Evolutionary conservation across 768 basidiomycete species (phyloP), one percentile per base, ranked within the genome.

Genomic region (Termitomyces sp.): DNA sequence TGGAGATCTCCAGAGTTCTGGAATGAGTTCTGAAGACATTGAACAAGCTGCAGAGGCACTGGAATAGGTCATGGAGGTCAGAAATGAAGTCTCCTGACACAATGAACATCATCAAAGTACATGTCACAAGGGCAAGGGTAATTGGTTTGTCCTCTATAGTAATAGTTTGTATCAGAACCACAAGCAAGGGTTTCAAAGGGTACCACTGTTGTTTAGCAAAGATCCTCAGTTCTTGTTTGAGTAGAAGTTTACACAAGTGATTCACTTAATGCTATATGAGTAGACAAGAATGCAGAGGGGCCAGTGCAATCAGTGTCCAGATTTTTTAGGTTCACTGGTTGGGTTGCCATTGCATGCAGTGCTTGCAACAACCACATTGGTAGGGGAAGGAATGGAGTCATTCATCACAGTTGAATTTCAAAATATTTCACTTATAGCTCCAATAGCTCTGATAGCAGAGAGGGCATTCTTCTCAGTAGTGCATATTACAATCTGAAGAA

Each of bases 391-490:
- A 6, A 25, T 43, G 3, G 47, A 42, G 31, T 4, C 36, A 29
- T 54, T 17, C 7, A 32, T 63, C 14, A 60, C 51, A 51, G 67
- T 63, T 29, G 51, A 56, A 48, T 68, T 54, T 25, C 73, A 72
- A 11, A 72, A 69, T 15, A 82, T 68, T 5, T 77, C 80, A 10
- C 80, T 80, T 15, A 70, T 70, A 2, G 76, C 81, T 14, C 85
- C 85, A 36, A 79, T 74, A 2, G 81, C 76, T 10, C 74, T 59
- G 61, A 87, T 81, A 9, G 81, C 65, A 1, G 79, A 73, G 5
- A 75, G 64, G 0, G 82, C 86, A 32, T 75, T 79, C n/a, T 70
- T 71, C 63, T 78, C 69, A 63, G 79, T 83, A 4, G 84, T 83
- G 71, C 86, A 88, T 1, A 75, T 71, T n/a, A 86, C 61, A 37